phyloP scores from a whole-genome alignment of 2,329 filamentous ascomycete species.

The Stemphylium beticola region DNA sequence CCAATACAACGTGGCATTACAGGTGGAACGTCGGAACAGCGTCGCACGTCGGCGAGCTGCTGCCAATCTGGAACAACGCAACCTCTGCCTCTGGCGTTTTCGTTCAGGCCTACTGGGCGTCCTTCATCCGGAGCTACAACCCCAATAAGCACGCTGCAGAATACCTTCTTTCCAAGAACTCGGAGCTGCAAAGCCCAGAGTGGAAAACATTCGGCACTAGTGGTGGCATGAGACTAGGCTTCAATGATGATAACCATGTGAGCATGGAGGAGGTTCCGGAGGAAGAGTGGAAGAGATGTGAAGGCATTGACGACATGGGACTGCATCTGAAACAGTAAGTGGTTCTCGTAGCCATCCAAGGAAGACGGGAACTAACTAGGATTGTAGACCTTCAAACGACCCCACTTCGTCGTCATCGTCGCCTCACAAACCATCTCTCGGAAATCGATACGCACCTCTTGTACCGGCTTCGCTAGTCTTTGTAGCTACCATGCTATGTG shows the following conservation, averaged over 20 bases:
- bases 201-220: slow-evolving; percentile 37
- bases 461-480: slow-evolving; percentile 9
- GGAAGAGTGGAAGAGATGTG: slow-evolving; percentile 31
- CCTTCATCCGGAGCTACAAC: slow-evolving; percentile 50
- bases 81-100: slow-evolving; percentile 36
- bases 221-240: slow-evolving; percentile 30
- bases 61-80: slow-evolving; percentile 49
- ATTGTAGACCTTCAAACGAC: neutral
- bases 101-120: slow-evolving; percentile 52
- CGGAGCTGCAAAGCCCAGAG: slow-evolving; percentile 26
- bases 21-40: slow-evolving; percentile 55
- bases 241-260: slow-evolving; percentile 37
- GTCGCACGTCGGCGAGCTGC: slow-evolving; percentile 46
- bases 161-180: slow-evolving; percentile 23
- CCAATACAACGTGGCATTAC: slow-evolving; percentile 53
- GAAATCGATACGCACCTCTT: slow-evolving; percentile 7
- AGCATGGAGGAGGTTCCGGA: slow-evolving; percentile 36
- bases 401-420: neutral
- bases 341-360: neutral
- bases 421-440: neutral
- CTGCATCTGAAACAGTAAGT: slow-evolving; percentile 42
- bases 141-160: slow-evolving; percentile 48
- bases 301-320: slow-evolving; percentile 33
- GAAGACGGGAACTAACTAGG: slow-evolving; percentile 17
- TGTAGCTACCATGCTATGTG: slow-evolving; percentile 5